A percentile compares a stretch with the other conserved stretches of the same genome.
These are phyloP conservation scores for Puccinia polysora DNA, from an alignment of 1,284 basidiomycete species.

Conservation along the genomic window DNA sequence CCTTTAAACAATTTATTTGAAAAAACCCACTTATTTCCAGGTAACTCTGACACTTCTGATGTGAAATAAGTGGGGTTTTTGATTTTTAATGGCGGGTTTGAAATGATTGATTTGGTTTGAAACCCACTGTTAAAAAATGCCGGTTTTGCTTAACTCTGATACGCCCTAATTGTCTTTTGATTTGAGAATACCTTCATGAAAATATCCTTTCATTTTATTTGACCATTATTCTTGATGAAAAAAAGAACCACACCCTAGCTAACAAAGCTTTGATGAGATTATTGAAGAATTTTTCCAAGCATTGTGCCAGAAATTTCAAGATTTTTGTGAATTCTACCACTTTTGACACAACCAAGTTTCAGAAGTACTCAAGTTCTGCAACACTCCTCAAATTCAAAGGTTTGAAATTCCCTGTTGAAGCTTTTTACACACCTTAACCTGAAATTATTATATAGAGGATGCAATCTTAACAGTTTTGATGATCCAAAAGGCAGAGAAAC, in stretches of 20 bases:
- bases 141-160: too few relatives aligned
- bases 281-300: slow-evolving; percentile 67
- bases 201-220: slow-evolving; percentile 82
- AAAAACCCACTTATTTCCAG: too few relatives aligned
- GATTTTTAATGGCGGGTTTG: too few relatives aligned
- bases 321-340: slow-evolving; percentile 99
- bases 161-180: slow-evolving; percentile 92
- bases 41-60: too few relatives aligned
- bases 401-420: slow-evolving; percentile 89
- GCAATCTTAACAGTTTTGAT: slow-evolving; percentile 93
- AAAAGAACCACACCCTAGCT: slow-evolving; percentile 93
- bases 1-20: too few relatives aligned
- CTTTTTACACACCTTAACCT: slow-evolving; percentile 90
- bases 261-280: slow-evolving; percentile 99
- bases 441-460: slow-evolving; percentile 96
- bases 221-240: slow-evolving; percentile 97
- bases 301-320: slow-evolving; percentile 83
- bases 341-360: slow-evolving; percentile 92
- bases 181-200: slow-evolving; percentile 97
- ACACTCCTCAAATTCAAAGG: slow-evolving; percentile 95
- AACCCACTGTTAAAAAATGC: too few relatives aligned
- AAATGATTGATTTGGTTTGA: too few relatives aligned
- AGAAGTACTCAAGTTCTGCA: slow-evolving; percentile 81
- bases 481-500: slow-evolving; percentile 94
- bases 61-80: too few relatives aligned